Base-by-base conservation (phyloP, 805 yeast genomes). In the Yamadazyma sp. region DNA sequence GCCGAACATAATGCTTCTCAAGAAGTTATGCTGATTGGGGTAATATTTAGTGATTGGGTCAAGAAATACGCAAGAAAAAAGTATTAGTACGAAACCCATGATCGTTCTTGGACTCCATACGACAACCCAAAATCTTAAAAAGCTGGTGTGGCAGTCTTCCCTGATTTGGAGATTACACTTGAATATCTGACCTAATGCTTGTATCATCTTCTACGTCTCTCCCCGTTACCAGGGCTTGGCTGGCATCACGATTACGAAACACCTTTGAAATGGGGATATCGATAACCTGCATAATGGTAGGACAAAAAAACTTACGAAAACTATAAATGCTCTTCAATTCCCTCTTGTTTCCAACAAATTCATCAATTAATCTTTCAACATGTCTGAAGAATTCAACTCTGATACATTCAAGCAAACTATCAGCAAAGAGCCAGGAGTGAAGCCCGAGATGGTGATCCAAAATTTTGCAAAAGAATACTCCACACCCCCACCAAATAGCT, bases 391-490 rank as follows among this genome's bases (percentile, higher is more conserved):
- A 18, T 29, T 20, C 17, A 18, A 31, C 21, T 32, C 42, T 22
- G 38, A 33, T 20, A 24, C 22, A 26, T 40, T 22, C 28, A 36
- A 40, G 14, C 29, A 43, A 27, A 23, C 50, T 11, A 46, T 53
- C 15, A 37, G 14, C 16, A 47, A 41, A 24, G 52, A 59, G 29
- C 64, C 64, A 3, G 38, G 26, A 23, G 36, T 50, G 12, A 64
- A 56, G 40, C 71, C 73, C 13, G 71, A 65, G 29, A 64, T 66
- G 71, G 69, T 64, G 15, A 45, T 57, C 23, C 60, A 63, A 41
- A 53, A 65, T 38, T 73, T 71, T 46, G 72, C 71, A n/a, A 59
- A 52, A 42, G 36, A 47, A 0, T 73, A 66, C 46, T 62, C 62
- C 3, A 64, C 65, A 1, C 74, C 76, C 4, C 52, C 58, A 4